Conservation (phyloP, 441 rosid species). For the Jatropha multifida region DNA sequence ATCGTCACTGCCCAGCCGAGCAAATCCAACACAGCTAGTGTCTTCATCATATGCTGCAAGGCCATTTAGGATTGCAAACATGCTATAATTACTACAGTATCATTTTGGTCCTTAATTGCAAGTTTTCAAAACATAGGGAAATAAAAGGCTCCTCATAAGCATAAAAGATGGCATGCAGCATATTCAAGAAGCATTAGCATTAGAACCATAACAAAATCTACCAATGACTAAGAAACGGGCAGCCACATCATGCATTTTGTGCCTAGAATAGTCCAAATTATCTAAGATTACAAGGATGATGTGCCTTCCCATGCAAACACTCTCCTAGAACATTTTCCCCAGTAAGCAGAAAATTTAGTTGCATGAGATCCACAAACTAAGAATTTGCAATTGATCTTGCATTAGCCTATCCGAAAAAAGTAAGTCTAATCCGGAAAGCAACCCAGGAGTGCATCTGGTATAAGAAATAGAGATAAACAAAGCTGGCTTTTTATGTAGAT, state of each 20-base stretch:
- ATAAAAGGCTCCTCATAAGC: neutral
- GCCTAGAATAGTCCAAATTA: neutral
- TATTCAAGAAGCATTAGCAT: neutral
- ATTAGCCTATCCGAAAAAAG: neutral
- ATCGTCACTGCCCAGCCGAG: constrained; percentile 81
- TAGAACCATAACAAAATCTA: too few relatives aligned
- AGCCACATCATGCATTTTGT: neutral
- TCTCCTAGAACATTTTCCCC: neutral
- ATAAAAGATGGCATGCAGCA: neutral
- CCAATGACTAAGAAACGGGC: neutral
- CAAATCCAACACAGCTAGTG: constrained; percentile 76
- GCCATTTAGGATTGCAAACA: constrained; percentile 3
- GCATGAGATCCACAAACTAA: neutral
- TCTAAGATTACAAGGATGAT: neutral
- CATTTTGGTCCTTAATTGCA: neutral
- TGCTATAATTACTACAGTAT: neutral
- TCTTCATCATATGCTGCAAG: constrained; percentile 61
- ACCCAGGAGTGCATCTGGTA: neutral
- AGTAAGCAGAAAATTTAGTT: neutral
- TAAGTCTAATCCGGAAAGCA: neutral
- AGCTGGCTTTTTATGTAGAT: too few relatives aligned
- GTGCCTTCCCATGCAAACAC: neutral
- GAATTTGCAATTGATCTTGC: neutral
- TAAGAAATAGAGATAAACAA: too few relatives aligned
- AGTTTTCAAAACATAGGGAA: neutral